Base-by-base conservation (phyloP, 306 rosid species). In the Prunus davidiana region DNA sequence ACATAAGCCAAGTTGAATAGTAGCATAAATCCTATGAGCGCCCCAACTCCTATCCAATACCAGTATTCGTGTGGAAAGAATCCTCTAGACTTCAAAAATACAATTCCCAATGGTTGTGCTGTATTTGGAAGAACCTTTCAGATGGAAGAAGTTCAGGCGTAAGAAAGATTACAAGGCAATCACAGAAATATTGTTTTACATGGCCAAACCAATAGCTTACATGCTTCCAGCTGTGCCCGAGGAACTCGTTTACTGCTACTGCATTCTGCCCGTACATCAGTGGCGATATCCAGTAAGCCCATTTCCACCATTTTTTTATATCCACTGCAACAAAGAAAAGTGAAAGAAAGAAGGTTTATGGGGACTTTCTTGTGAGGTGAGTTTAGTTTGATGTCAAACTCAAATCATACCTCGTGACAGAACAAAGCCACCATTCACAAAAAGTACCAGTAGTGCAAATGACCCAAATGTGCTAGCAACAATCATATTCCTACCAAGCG, bases 211-310 rank as follows among this genome's bases (percentile, higher is more conserved):
- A 51, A 51, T 16, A 51, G 56, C 0, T 46, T 89, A 91, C 97
- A n/a, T 82, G 82, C 38, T 46, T 79, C 97, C 97, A 91, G 64
- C 82, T 84, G 22, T 79, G 41, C 57, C 97, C 92, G 54, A 83
- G 87, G 60, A 91, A 89, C 85, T 91, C 97, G 45, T 89, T 91
- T 62, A 80, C 89, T 70, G 76, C 75, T 19, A 89, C 50, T 45
- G 92, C 93, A 73, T 83, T 89, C 80, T 89, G 93, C 13, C 70
- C 82, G 41, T 86, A 91, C 93, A 89, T 91, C 76, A 91, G 22
- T 52, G 97, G 93, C 49, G 92, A 89, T 24, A 71, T 71, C 97
- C 97, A 91, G 73, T 82, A 91, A 13, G 92, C 97, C 93, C 97
- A 91, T 15, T 58, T 80, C 93, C 97, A 91, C 88, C 87, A 83